phyloP scores from a whole-genome alignment of 345 rosid species.

The Barbarea vulgaris region DNA sequence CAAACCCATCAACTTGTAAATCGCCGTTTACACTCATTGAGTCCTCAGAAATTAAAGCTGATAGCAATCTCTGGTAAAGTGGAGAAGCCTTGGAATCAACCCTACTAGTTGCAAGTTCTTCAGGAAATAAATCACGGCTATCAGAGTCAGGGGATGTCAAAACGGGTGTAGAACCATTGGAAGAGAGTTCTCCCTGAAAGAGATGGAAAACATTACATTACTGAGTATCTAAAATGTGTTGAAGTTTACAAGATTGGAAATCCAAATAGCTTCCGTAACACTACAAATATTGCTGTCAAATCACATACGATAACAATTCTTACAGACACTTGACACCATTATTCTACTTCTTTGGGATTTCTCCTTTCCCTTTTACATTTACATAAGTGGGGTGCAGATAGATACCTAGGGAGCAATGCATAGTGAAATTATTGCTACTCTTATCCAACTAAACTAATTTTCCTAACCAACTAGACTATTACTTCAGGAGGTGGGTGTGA shows the following conservation, averaged over 20 bases:
- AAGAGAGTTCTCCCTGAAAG: slow-evolving; percentile 38
- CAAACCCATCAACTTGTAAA: slow-evolving; percentile 51
- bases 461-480: slow-evolving; percentile 19
- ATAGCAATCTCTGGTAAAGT: slow-evolving; percentile 73
- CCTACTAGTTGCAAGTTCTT: slow-evolving; percentile 31
- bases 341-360: slow-evolving; percentile 5
- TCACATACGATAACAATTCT: slow-evolving; percentile 1
- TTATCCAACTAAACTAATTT: background rate
- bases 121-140: slow-evolving; percentile 26
- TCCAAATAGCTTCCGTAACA: background rate
- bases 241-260: slow-evolving; percentile 9
- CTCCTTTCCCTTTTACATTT: slow-evolving; percentile 17
- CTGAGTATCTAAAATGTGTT: slow-evolving; percentile 22
- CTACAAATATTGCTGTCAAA: slow-evolving; percentile 6
- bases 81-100: slow-evolving; percentile 44
- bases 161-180: slow-evolving; percentile 20
- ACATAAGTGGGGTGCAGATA: slow-evolving; percentile 14
- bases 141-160: slow-evolving; percentile 27
- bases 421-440: slow-evolving; percentile 2
- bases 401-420: slow-evolving; percentile 12
- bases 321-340: slow-evolving; percentile 22
- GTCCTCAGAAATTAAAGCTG: slow-evolving; percentile 85
- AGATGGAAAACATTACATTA: slow-evolving; percentile 4
- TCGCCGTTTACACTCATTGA: slow-evolving; percentile 44
- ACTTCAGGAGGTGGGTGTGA: slow-evolving; percentile 5